A percentile compares a stretch with the other conserved stretches of the same genome.
Evolutionary conservation across 73 alveolate genomes (phyloP).

Genomic region (Blepharisma japonicum): DNA sequence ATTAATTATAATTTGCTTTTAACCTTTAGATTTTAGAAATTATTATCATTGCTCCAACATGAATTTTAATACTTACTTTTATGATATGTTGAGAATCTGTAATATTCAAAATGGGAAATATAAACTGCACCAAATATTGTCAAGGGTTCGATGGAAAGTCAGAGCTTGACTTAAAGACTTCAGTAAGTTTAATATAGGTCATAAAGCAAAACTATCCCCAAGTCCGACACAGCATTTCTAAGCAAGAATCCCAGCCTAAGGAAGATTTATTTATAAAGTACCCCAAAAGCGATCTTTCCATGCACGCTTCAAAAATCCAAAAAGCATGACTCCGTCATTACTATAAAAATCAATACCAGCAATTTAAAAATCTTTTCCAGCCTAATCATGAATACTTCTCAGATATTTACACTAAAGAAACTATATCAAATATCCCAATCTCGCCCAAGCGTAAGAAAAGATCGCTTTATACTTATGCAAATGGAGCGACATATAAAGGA

Average conservation of each 20-base stretch:
- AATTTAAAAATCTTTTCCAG: not conserved
- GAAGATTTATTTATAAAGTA: too few species aligned
- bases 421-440: not conserved
- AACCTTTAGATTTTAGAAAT: too few species aligned
- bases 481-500: constrained; percentile 38
- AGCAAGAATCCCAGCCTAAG: too few species aligned
- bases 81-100: not conserved
- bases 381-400: not conserved
- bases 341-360: not conserved
- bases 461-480: constrained; percentile 19
- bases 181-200: not conserved
- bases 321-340: not conserved
- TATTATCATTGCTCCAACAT: too few species aligned
- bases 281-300: too few species aligned
- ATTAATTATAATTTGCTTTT: too few species aligned
- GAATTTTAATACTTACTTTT: too few species aligned
- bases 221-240: too few species aligned
- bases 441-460: not conserved
- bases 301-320: not conserved
- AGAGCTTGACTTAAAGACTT: constrained; percentile 14
- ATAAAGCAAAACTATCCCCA: too few species aligned
- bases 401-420: not conserved
- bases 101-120: constrained; percentile 22
- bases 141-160: not conserved
- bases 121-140: constrained; percentile 20